Evolutionary conservation across 257 asterid species (phyloP).

Genomic region (Capsicum pubescens): DNA sequence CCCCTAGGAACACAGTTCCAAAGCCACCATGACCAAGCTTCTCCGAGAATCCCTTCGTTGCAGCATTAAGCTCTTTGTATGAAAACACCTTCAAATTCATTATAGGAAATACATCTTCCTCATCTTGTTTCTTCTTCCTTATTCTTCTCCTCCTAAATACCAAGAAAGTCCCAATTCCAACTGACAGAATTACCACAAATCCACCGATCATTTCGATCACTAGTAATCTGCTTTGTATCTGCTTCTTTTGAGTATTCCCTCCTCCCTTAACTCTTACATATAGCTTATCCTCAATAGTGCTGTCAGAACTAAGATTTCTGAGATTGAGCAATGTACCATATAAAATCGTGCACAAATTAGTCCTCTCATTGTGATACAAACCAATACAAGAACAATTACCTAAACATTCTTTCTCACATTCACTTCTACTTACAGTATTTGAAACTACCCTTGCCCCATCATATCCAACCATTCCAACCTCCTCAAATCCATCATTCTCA

Average conservation of each 20-base stretch:
- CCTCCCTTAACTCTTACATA: slow-evolving; percentile 54
- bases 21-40: slow-evolving; percentile 93
- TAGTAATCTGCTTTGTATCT: slow-evolving; percentile 32
- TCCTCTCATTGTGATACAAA: slow-evolving; percentile 50
- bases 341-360: slow-evolving; percentile 60
- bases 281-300: slow-evolving; percentile 51
- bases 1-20: slow-evolving; percentile 78
- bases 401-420: slow-evolving; percentile 62
- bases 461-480: slow-evolving; percentile 55
- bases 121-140: slow-evolving; percentile 45
- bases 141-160: slow-evolving; percentile 48
- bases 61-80: slow-evolving; percentile 70
- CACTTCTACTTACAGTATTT: slow-evolving; percentile 52
- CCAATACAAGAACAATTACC: slow-evolving; percentile 76
- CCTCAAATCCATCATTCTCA: slow-evolving; percentile 61
- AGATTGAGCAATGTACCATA: slow-evolving; percentile 63
- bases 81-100: slow-evolving; percentile 67
- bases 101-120: slow-evolving; percentile 56
- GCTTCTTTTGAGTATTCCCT: slow-evolving; percentile 38
- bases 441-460: slow-evolving; percentile 50
- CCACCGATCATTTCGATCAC: slow-evolving; percentile 58
- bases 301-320: slow-evolving; percentile 51
- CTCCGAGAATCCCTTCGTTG: slow-evolving; percentile 72
- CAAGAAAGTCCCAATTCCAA: slow-evolving; percentile 49
- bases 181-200: slow-evolving; percentile 44